Evolutionary conservation across 1,139 yeast genomes (phyloP).

Genomic region (Debaryomyces sp.): DNA sequence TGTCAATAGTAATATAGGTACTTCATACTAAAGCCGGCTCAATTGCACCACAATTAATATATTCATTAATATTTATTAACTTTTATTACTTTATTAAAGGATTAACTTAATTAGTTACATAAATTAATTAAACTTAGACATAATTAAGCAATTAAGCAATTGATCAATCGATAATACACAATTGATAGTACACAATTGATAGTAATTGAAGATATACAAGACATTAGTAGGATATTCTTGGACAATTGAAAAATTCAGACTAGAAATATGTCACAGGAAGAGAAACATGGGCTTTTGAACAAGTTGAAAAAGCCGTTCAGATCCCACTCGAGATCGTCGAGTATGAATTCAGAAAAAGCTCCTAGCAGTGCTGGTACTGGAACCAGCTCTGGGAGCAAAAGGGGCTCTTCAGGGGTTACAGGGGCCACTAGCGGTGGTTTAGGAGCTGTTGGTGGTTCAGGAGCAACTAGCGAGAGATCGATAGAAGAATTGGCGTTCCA

Average conservation of each 20-base stretch:
- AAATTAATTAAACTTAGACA: not conserved
- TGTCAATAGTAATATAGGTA: not conserved
- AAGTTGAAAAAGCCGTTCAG: conserved; percentile 34
- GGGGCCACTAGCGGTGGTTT: not conserved
- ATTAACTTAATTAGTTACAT: not conserved
- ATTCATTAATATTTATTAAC: not conserved
- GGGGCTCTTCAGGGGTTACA: not conserved
- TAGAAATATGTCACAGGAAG: conserved; percentile 17
- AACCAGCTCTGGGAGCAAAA: not conserved
- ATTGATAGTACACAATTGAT: not conserved
- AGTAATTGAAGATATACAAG: not conserved
- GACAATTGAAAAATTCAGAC: conserved; percentile 1
- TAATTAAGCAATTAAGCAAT: not conserved
- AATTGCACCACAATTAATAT: not conserved
- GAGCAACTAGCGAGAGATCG: not conserved
- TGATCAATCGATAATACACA: not conserved
- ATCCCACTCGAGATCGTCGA: conserved; percentile 24
- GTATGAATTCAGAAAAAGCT: conserved; percentile 9
- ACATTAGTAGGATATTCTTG: not conserved
- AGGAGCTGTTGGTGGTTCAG: not conserved
- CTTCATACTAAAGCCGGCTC: not conserved
- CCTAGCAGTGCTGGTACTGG: not conserved
- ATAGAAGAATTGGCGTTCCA: conserved; percentile 23
- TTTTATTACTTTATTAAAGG: not conserved
- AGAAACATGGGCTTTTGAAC: conserved; percentile 24